These are phyloP conservation scores for Lenzites betulinus DNA, from an alignment of 768 basidiomycete genomes.

Conservation along the genomic window DNA sequence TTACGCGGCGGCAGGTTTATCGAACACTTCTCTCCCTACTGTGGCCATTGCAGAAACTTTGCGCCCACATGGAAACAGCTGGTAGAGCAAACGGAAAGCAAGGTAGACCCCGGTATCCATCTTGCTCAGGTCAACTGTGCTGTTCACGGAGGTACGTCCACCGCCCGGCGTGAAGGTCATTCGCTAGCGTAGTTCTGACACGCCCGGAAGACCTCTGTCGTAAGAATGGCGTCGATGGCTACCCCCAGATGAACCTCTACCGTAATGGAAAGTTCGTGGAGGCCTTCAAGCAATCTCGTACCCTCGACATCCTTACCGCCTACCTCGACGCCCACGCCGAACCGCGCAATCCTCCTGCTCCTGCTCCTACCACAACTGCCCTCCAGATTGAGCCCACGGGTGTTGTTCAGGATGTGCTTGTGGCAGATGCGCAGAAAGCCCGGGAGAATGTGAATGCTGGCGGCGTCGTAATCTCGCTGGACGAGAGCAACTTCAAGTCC, in stretches of 20 bases:
- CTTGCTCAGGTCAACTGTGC: constrained; percentile 85
- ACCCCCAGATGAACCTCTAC: constrained; percentile 78
- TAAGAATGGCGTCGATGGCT: constrained; percentile 65
- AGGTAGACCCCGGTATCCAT: constrained; percentile 51
- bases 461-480: constrained; percentile 43
- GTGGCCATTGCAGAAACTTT: constrained; percentile 76
- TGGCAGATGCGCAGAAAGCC: constrained; percentile 32
- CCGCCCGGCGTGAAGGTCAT: not conserved
- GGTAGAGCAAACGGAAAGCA: constrained; percentile 50
- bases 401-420: constrained; percentile 26
- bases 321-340: constrained; percentile 54
- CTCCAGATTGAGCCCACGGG: constrained; percentile 30
- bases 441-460: constrained; percentile 37
- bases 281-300: constrained; percentile 55
- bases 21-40: constrained; percentile 88
- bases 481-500: constrained; percentile 51
- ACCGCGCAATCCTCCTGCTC: constrained; percentile 22
- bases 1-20: constrained; percentile 54
- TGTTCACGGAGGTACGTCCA: constrained; percentile 67
- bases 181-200: not conserved
- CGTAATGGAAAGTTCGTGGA: constrained; percentile 62
- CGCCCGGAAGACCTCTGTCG: constrained; percentile 71
- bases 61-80: constrained; percentile 82
- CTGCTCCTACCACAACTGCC: constrained; percentile 35
- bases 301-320: constrained; percentile 52